Base-by-base conservation (phyloP, 192 early-diverging fungal species). In the Entomortierella lignicola region DNA sequence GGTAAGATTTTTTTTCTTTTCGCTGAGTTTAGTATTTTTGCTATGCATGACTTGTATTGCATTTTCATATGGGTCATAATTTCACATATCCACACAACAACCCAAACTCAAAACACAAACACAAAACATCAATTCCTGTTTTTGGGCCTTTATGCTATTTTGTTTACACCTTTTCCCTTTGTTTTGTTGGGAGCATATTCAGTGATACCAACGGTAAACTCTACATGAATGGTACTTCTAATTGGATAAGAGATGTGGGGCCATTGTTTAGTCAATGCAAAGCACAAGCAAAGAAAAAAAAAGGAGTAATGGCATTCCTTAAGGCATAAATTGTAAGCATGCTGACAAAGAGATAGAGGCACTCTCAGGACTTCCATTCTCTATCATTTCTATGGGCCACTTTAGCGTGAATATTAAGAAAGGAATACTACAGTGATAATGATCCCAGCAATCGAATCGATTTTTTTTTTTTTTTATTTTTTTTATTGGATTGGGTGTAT, bases 1-100 rank as follows among this genome's bases (percentile, higher is more conserved):
- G 88, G 81, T 81, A 72, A 81, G 51, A 52, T 11, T 47, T 47
- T 20, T 47, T 20, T 47, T 47, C 20, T 47, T 20, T 12, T 11
- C 17, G 12, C 44, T 47, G 15, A 4, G 44, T n/a, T n/a, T n/a
- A 20, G 17, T 4, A 20, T 20, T 20, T 11, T 47, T 47, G 44
- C 13, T 42, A 13, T 42, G 13, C 39, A 42, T 42, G 13, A 42
- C 51, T 52, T 61, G 10, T 59, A 4, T 10, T 26, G 20, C 39
- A 42, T 11, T 2, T 18, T 11, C 55, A 10, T 47, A 47, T 47
- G 44, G 44, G 44, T 47, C 44, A 47, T 20, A 47, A 15, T 20
- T 47, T 5, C 44, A 47, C 44, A 47, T 25, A n/a, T 54, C 1
- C 52, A 54, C 52, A 26, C 4, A 4, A 50, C 17, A 50, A n/a